These are phyloP conservation scores for Zygosaccharomyces siamensis DNA, from an alignment of 805 yeast genomes.

Conservation along the genomic window DNA sequence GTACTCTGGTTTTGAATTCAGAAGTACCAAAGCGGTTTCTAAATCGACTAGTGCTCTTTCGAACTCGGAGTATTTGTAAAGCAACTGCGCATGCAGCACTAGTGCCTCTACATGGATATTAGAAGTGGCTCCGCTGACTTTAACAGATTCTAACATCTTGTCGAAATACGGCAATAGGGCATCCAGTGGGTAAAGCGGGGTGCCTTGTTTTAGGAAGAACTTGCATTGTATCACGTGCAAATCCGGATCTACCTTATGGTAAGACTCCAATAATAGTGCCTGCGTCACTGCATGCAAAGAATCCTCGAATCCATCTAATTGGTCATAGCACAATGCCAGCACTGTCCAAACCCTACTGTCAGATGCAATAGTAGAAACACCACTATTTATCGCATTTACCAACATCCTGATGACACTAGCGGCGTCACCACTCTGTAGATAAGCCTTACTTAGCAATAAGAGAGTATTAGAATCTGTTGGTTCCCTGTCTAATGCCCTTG, in stretches of 20 bases:
- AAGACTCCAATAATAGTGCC: conserved; percentile 4
- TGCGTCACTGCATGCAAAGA: conserved; percentile 20
- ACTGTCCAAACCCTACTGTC: conserved; percentile 22
- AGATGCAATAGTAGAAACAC: conserved; percentile 8
- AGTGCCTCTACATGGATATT: conserved; percentile 18
- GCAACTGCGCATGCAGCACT: conserved; percentile 23
- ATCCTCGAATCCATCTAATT: conserved; percentile 21
- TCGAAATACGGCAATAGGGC: conserved; percentile 15
- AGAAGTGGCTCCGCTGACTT: conserved; percentile 9
- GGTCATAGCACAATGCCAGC: conserved; percentile 23
- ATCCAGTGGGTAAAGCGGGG: conserved; percentile 6
- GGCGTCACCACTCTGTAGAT: conserved; percentile 15
- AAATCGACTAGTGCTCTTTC: conserved; percentile 16
- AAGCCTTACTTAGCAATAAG: conserved; percentile 17
- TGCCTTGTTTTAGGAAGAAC: conserved; percentile 16
- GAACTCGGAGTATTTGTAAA: conserved; percentile 14
- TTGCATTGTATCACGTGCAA: conserved; percentile 19
- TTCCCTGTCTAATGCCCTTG: conserved; percentile 15
- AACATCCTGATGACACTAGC: conserved; percentile 16
- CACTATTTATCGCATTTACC: conserved; percentile 17
- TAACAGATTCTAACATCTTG: conserved; percentile 13
- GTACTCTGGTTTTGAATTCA: conserved; percentile 10
- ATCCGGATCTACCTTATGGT: conserved; percentile 2
- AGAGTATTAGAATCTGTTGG: conserved; percentile 17
- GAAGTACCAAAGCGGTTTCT: conserved; percentile 11